A percentile compares a stretch with the other conserved stretches of the same genome.
Conservation (phyloP, 2,329 filamentous ascomycete species). For the Arthrobotrys sinensis region DNA sequence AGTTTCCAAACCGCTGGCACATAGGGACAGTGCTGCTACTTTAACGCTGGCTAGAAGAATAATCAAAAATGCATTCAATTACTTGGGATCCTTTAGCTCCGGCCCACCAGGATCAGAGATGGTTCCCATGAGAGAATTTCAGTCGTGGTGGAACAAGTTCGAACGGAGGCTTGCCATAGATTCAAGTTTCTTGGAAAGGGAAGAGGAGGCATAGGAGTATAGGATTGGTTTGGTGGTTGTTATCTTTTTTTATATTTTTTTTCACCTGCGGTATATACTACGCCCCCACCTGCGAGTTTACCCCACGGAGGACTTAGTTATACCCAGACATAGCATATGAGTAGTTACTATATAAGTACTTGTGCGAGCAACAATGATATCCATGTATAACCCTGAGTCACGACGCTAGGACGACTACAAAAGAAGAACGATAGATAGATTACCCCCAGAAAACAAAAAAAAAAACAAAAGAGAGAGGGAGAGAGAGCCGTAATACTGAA, state of each 20-base stretch:
- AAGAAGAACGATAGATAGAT: not conserved
- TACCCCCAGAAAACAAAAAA: not conserved
- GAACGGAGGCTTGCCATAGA: constrained; percentile 87
- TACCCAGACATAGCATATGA: not conserved
- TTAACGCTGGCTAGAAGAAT: constrained; percentile 89
- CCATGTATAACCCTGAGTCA: constrained; percentile 1
- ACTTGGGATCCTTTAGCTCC: constrained; percentile 84
- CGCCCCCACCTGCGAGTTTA: not conserved
- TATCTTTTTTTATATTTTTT: not conserved
- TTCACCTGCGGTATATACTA: not conserved
- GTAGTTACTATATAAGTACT: not conserved
- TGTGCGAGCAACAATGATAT: not conserved
- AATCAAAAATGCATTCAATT: constrained; percentile 98
- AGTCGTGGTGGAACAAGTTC: constrained; percentile 99
- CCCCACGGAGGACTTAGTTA: not conserved
- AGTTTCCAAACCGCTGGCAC: constrained; percentile 47
- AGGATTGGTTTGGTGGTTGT: not conserved
- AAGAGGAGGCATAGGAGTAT: constrained; percentile 69
- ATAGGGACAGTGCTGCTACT: constrained; percentile 72
- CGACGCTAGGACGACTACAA: not conserved
- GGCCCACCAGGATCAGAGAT: constrained; percentile 79
- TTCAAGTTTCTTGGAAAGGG: constrained; percentile 87
- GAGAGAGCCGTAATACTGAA: not conserved
- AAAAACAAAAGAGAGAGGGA: not conserved
- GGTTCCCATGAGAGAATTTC: constrained; percentile 93